These are phyloP conservation scores for Colletotrichum plurivorum DNA, from an alignment of 2,329 filamentous ascomycete genomes.

Conservation along the genomic window DNA sequence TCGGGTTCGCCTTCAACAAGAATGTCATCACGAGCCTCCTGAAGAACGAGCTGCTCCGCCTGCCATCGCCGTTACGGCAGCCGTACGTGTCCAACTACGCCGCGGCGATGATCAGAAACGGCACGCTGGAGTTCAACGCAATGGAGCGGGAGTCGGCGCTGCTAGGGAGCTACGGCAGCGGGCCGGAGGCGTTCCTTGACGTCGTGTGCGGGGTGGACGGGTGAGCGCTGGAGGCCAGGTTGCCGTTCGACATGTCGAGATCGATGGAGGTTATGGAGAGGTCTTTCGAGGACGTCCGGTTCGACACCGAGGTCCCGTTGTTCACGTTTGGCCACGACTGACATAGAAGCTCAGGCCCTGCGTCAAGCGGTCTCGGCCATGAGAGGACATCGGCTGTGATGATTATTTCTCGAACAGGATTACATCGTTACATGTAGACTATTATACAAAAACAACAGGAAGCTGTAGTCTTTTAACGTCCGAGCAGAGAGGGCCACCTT, in stretches of 20 bases:
- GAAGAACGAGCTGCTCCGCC: constrained; percentile 50
- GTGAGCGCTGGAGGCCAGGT: constrained; percentile 52
- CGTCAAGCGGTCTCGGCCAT: neutral
- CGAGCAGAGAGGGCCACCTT: no score
- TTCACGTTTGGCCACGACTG: constrained; percentile 47
- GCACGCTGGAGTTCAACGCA: constrained; percentile 41
- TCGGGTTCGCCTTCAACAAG: constrained; percentile 65
- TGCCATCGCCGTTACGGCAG: neutral
- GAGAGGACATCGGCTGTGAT: neutral
- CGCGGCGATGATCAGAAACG: neutral
- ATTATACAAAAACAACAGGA: neutral
- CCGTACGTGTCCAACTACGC: neutral
- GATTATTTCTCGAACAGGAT: no score
- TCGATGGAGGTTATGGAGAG: constrained; percentile 57
- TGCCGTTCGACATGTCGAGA: constrained; percentile 62
- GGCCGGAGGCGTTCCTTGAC: constrained; percentile 57
- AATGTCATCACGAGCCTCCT: constrained; percentile 64
- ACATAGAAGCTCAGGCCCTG: neutral
- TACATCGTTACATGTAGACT: no score
- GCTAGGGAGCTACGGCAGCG: constrained; percentile 56
- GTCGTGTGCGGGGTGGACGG: constrained; percentile 53
- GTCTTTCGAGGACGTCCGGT: constrained; percentile 45
- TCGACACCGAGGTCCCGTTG: constrained; percentile 45
- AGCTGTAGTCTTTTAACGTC: neutral
- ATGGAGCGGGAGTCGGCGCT: constrained; percentile 49